Evolutionary conservation across 176 grass and related monocot genomes (phyloP), one percentile per base, ranked within the genome.

Genomic region (Zoysia japonica): DNA sequence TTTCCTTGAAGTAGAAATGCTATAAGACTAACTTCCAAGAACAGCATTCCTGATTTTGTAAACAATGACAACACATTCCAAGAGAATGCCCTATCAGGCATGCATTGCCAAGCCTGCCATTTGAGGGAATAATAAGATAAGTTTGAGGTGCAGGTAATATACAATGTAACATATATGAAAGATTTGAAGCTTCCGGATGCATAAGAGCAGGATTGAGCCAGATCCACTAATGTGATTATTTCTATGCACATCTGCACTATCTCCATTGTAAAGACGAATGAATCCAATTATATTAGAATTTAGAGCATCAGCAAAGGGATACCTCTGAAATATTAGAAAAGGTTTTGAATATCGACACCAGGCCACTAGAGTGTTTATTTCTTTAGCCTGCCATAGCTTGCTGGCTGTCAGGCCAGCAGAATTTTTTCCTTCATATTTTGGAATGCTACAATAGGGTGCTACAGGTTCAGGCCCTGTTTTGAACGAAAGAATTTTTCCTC

Each of bases 1-100:
- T 99, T 96, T 93, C 96, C 96, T 93, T 99, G 92, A 79, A 99
- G 90, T 65, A 99, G 75, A 91, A 99, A 99, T 15, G 96, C 92
- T 70, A 99, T 79, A 36, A 99, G 79, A 59, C 96, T 96, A 68
- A 99, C 85, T 89, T 99, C 96, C 70, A 96, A 82, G 85, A 99
- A 96, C 60, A 99, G 54, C 88, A 99, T 82, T 69, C 96, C 92
- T 10, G 96, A 89, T 83, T 89, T 86, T 66, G 90, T 92, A 85
- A 96, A 87, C 62, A 99, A 59, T 6, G 96, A 99, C 35, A 99
- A 56, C 62, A 95, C 82, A 84, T 93, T 96, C 92, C 92, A 99
- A 47, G 92, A 91, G 72, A 96, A 93, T 42, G 90, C 79, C 68
- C 86, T 96, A 8, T 82, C 83, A 79, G 90, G 76, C 73, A 88